phyloP scores from a whole-genome alignment of 164 flowering plant species.

The Sextonia rubra region DNA sequence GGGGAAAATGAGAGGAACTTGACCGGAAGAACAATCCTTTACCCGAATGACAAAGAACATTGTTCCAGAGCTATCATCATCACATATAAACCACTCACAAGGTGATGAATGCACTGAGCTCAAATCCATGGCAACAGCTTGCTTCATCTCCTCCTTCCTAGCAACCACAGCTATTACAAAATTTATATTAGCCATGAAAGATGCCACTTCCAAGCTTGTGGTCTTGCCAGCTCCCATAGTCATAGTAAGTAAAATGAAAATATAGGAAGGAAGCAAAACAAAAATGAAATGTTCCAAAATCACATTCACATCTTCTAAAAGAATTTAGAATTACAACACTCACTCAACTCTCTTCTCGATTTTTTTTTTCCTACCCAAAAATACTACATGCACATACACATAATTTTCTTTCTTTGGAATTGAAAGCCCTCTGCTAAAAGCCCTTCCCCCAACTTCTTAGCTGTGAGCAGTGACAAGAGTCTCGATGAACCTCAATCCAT shows the following conservation, averaged over 20 bases:
- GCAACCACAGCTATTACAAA: constrained; percentile 92
- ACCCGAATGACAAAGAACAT: constrained; percentile 94
- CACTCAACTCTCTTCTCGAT: too few relatives aligned
- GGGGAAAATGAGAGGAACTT: neutral
- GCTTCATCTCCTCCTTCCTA: constrained; percentile 92
- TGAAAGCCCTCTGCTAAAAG: neutral
- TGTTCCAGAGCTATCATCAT: constrained; percentile 64
- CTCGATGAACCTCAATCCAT: constrained; percentile 46
- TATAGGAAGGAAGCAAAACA: too few relatives aligned
- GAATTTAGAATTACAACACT: too few relatives aligned
- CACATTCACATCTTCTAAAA: too few relatives aligned
- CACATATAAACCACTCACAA: constrained; percentile 96
- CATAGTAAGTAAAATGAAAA: too few relatives aligned
- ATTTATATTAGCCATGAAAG: constrained; percentile 76
- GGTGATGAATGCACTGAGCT: constrained; percentile 71
- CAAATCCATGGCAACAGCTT: constrained; percentile 87
- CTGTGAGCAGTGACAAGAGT: constrained; percentile 46
- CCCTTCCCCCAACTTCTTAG: constrained; percentile 11
- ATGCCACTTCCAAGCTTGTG: constrained; percentile 49
- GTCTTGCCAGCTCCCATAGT: neutral
- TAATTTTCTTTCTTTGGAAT: too few relatives aligned
- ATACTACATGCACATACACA: too few relatives aligned
- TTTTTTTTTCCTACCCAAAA: too few relatives aligned
- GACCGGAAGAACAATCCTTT: neutral
- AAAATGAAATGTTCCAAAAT: too few relatives aligned